Percentiles rank a stretch among this genome's conserved stretches.
phyloP scores from a whole-genome alignment of 2,329 filamentous ascomycete genomes.

The Sporothrix sp. region DNA sequence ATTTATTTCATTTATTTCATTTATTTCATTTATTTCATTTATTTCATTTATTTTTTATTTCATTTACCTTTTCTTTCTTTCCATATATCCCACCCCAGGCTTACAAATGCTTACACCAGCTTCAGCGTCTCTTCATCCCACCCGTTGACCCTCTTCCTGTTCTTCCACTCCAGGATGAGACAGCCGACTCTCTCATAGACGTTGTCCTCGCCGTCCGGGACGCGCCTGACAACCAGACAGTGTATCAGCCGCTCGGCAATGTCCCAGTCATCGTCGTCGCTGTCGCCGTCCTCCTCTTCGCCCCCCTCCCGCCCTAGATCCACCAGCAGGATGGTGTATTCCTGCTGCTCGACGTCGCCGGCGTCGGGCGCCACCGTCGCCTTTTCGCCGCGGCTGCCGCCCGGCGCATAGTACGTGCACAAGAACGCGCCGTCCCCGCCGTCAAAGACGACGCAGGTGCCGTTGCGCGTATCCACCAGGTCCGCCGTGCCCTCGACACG shows the following conservation, averaged over 20 bases:
- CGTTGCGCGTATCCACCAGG: background rate
- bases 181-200: background rate
- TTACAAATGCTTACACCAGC: background rate
- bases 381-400: background rate
- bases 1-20: no score
- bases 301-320: background rate
- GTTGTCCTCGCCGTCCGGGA: background rate
- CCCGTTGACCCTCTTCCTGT: background rate
- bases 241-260: background rate
- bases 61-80: no score
- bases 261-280: background rate
- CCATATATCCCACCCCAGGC: no score
- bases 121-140: background rate
- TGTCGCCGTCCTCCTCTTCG: background rate
- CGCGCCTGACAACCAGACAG: background rate
- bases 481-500: background rate
- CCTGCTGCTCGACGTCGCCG: background rate
- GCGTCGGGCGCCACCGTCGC: background rate
- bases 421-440: background rate
- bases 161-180: conserved; percentile 1
- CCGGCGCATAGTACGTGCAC: background rate
- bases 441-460: background rate
- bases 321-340: background rate
- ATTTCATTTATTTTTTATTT: no score
- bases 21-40: no score